These are phyloP conservation scores for Epichloe coenophiala DNA, from an alignment of 2,329 filamentous ascomycete genomes.

Conservation along the genomic window DNA sequence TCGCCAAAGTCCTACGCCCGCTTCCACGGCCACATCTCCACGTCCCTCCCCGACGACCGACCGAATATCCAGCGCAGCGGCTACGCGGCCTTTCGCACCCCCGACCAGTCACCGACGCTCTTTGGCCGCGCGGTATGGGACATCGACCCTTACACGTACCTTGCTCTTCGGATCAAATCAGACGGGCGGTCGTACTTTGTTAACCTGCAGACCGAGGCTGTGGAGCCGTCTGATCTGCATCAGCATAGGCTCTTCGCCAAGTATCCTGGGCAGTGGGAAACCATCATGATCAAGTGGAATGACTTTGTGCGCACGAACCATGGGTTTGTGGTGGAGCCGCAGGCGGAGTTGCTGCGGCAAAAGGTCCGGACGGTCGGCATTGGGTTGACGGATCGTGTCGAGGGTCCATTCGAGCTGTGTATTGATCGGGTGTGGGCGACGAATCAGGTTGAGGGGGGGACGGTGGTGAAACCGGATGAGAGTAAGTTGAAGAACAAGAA, in stretches of 20 bases:
- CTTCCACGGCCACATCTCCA: slow-evolving; percentile 84
- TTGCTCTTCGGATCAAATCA: slow-evolving; percentile 78
- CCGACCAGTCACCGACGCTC: slow-evolving; percentile 61
- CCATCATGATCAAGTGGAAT: slow-evolving; percentile 76
- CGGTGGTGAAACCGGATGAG: slow-evolving; percentile 9
- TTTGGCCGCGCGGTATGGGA: slow-evolving; percentile 83
- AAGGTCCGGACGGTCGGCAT: slow-evolving; percentile 78
- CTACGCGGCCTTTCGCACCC: slow-evolving; percentile 80
- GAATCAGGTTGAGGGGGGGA: slow-evolving; percentile 33
- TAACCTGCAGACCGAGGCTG: slow-evolving; percentile 87
- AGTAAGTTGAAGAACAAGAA: slow-evolving; percentile 23
- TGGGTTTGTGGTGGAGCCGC: slow-evolving; percentile 82
- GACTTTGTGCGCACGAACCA: slow-evolving; percentile 94
- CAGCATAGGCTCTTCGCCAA: slow-evolving; percentile 79
- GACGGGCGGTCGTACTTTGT: slow-evolving; percentile 89
- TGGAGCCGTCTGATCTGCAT: slow-evolving; percentile 90
- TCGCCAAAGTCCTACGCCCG: slow-evolving; percentile 43
- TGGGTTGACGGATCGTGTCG: slow-evolving; percentile 75
- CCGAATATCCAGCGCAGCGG: slow-evolving; percentile 68
- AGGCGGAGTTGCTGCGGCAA: slow-evolving; percentile 76
- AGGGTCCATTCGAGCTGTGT: slow-evolving; percentile 76
- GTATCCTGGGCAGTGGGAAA: slow-evolving; percentile 82
- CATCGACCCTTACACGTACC: slow-evolving; percentile 75
- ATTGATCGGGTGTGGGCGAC: slow-evolving; percentile 87
- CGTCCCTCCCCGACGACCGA: slow-evolving; percentile 59